A percentile compares a stretch with the other conserved stretches of the same genome.
Evolutionary conservation across 352 stramenopile genomes (phyloP).

Genomic region (Globisporangium nunn): DNA sequence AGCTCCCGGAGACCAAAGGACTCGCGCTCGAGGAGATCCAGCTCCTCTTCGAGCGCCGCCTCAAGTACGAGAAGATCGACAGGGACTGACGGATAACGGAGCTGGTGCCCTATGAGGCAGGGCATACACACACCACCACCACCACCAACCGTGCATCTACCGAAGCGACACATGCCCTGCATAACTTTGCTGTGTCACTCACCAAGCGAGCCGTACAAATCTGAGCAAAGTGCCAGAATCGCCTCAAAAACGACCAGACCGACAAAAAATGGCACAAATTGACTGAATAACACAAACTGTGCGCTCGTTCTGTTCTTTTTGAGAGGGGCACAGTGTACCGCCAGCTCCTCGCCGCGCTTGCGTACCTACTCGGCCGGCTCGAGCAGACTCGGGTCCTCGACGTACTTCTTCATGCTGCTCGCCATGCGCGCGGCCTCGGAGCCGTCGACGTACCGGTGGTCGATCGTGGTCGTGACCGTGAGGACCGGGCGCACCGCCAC

Average conservation of each 20-base stretch:
- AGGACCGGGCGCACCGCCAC: constrained; percentile 54
- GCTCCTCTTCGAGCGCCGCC: constrained; percentile 60
- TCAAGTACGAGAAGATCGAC: constrained; percentile 35
- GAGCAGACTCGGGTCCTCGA: constrained; percentile 45
- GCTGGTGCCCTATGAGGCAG: too few relatives aligned
- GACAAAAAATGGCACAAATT: too few relatives aligned
- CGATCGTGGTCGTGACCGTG: constrained; percentile 63
- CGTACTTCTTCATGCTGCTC: constrained; percentile 35
- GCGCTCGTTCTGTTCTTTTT: too few relatives aligned
- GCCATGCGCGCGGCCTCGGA: constrained; percentile 55
- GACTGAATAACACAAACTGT: too few relatives aligned
- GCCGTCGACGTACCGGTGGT: constrained; percentile 62
- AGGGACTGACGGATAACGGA: constrained; percentile 6
- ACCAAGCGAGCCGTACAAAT: too few relatives aligned
- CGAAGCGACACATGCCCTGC: background rate
- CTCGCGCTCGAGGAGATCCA: constrained; percentile 91
- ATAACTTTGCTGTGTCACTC: too few relatives aligned
- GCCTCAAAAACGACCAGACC: too few relatives aligned
- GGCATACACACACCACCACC: background rate
- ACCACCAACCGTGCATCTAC: background rate
- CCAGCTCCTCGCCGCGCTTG: too few relatives aligned
- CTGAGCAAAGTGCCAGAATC: too few relatives aligned
- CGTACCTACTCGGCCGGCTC: constrained; percentile 24
- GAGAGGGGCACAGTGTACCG: too few relatives aligned
- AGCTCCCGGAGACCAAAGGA: constrained; percentile 92